phyloP scores from a whole-genome alignment of 129 eudicot genomes.

The Gnaphalium uliginosum region DNA sequence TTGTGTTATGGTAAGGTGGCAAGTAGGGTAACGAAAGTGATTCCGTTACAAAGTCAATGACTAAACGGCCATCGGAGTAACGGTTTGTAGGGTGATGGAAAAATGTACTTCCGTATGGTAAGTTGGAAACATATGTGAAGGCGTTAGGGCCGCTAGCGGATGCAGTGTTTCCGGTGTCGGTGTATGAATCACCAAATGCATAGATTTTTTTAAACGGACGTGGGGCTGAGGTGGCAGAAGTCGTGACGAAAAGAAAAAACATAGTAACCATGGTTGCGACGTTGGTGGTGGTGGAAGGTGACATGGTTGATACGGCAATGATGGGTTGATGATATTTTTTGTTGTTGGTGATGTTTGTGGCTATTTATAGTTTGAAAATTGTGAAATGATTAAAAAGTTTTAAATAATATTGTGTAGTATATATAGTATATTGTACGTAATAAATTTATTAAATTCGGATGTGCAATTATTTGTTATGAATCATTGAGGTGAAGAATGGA shows the following conservation, averaged over 20 bases:
- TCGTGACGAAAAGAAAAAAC: conserved; percentile 13
- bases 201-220: conserved; percentile 54
- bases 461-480: background rate
- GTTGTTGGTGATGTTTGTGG: background rate
- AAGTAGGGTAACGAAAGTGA: conserved; percentile 59
- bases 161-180: conserved; percentile 87
- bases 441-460: conserved; percentile 1
- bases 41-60: conserved; percentile 73
- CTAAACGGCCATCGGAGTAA: conserved; percentile 84
- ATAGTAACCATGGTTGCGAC: background rate
- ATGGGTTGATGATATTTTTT: background rate
- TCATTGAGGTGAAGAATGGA: conserved; percentile 21
- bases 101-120: conserved; percentile 77
- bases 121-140: conserved; percentile 60
- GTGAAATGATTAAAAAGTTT: background rate
- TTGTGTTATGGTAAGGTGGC: conserved; percentile 57
- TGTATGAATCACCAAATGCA: conserved; percentile 85
- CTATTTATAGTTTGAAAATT: conserved; percentile 23
- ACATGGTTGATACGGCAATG: conserved; percentile 27
- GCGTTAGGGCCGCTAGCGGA: conserved; percentile 57
- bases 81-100: conserved; percentile 94
- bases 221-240: background rate
- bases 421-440: background rate
- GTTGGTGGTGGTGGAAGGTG: conserved; percentile 23
- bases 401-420: background rate